phyloP scores from a whole-genome alignment of 345 rosid genomes.

The Reutealis trisperma region DNA sequence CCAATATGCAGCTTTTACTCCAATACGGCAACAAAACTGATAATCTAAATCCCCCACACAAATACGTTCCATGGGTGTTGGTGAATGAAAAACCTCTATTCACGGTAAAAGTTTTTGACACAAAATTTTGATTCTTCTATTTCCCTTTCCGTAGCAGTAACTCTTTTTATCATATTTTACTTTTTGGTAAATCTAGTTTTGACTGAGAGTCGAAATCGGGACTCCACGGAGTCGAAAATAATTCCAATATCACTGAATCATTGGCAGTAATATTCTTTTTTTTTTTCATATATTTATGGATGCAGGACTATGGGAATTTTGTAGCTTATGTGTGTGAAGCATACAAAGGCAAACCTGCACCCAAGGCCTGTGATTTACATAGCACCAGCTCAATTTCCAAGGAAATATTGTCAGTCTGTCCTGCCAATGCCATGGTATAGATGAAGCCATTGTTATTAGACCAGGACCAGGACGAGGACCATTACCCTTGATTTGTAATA shows the following conservation, averaged over 20 bases:
- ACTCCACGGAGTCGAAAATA: no score
- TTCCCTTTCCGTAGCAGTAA: background rate
- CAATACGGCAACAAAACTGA: background rate
- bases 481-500: no score
- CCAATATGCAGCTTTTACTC: background rate
- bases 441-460: no score
- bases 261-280: background rate
- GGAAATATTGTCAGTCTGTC: background rate
- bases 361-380: background rate
- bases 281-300: background rate
- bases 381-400: background rate
- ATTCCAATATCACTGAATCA: no score
- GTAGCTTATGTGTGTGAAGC: background rate
- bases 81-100: background rate
- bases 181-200: background rate
- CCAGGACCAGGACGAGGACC: no score
- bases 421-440: background rate
- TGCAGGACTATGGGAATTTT: background rate
- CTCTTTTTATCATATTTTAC: background rate
- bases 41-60: background rate
- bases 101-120: background rate
- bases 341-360: background rate
- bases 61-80: slow-evolving; percentile 4
- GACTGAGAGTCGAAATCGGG: no score
- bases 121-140: background rate